These are phyloP conservation scores for Silybum marianum DNA, from an alignment of 129 eudicot genomes.

Conservation along the genomic window DNA sequence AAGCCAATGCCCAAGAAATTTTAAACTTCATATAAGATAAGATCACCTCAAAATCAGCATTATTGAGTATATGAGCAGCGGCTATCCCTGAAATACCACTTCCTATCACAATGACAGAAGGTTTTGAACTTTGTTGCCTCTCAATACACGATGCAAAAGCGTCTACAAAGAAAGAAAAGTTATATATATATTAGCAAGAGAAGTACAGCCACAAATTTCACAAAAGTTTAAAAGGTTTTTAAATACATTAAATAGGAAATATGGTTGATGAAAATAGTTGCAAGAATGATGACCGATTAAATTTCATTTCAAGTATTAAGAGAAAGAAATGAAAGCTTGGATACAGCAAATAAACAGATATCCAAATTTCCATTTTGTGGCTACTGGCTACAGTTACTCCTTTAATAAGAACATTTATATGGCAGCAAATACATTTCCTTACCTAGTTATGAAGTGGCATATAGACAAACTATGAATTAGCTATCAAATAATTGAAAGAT, in stretches of 20 bases:
- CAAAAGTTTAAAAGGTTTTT: too few species aligned
- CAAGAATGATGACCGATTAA: neutral
- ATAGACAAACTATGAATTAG: neutral
- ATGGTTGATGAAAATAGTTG: neutral
- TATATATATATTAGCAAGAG: constrained; percentile 18
- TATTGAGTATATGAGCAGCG: constrained; percentile 75
- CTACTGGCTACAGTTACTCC: neutral
- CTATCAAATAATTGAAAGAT: neutral
- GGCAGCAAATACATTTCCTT: neutral
- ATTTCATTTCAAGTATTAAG: neutral
- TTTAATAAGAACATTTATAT: neutral
- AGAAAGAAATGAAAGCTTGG: neutral
- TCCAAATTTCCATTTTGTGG: neutral
- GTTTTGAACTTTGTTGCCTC: constrained; percentile 51
- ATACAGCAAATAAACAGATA: neutral
- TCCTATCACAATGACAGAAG: constrained; percentile 88
- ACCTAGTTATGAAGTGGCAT: neutral
- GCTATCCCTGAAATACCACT: constrained; percentile 96
- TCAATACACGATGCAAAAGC: constrained; percentile 56
- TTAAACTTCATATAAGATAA: neutral
- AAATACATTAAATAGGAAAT: too few species aligned
- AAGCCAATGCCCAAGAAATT: neutral
- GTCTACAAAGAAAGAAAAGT: constrained; percentile 42
- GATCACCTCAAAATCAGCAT: constrained; percentile 79
- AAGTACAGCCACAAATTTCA: too few species aligned